Evolutionary conservation across 352 stramenopile species (phyloP).

Genomic region (Aphanomyces stellatus): DNA sequence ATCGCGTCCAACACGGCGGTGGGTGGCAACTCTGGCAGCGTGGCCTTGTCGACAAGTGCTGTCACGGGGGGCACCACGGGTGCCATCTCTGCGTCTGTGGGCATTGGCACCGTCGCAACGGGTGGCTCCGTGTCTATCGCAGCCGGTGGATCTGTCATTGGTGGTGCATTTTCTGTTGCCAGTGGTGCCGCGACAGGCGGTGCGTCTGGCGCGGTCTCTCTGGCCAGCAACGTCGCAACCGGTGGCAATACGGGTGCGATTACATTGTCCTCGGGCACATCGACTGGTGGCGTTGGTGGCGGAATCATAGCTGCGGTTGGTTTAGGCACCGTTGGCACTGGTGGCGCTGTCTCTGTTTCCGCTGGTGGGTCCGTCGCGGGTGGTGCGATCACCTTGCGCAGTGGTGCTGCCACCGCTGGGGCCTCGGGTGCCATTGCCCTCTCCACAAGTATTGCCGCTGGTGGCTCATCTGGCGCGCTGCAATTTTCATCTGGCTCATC

Average conservation of each 20-base stretch:
- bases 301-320: conserved; percentile 22
- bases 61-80: neutral
- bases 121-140: neutral
- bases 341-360: conserved; percentile 23
- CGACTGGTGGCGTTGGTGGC: conserved; percentile 18
- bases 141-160: conserved; percentile 1
- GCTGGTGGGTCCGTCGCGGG: conserved; percentile 23
- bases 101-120: neutral
- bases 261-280: neutral
- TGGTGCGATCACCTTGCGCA: conserved; percentile 23
- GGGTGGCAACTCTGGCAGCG: neutral
- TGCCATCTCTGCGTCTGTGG: neutral
- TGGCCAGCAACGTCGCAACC: neutral
- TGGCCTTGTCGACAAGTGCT: conserved; percentile 1
- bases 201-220: neutral
- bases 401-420: conserved; percentile 22
- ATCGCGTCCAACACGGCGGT: neutral
- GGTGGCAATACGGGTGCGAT: neutral
- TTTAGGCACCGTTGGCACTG: conserved; percentile 8
- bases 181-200: conserved; percentile 14
- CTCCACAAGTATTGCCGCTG: conserved; percentile 20
- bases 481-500: conserved; percentile 17
- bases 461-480: conserved; percentile 22
- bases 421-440: conserved; percentile 22
- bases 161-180: conserved; percentile 11